These are phyloP conservation scores for Cadophora sp. DNA, from an alignment of 2,329 filamentous ascomycete genomes.

Conservation along the genomic window DNA sequence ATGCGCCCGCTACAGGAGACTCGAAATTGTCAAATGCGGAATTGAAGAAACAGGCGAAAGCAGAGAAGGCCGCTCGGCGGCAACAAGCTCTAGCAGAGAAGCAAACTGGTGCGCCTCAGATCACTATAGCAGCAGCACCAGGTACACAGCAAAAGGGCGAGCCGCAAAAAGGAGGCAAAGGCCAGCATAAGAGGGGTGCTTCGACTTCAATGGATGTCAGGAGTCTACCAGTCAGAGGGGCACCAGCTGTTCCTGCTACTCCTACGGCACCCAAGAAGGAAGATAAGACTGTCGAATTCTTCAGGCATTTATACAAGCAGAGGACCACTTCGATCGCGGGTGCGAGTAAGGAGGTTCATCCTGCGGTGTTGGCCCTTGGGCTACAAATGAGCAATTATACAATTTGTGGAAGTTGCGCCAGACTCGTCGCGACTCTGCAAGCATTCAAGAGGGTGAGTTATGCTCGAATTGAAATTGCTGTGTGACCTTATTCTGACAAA, in stretches of 20 bases:
- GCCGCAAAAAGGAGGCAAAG: constrained; percentile 47
- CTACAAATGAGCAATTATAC: constrained; percentile 84
- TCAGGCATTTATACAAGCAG: constrained; percentile 83
- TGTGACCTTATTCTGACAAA: constrained; percentile 28
- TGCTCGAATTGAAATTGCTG: constrained; percentile 16
- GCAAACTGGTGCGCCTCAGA: constrained; percentile 36
- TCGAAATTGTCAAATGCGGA: constrained; percentile 58
- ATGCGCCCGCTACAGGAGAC: constrained; percentile 34
- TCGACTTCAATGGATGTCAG: constrained; percentile 42
- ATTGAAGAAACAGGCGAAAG: constrained; percentile 87
- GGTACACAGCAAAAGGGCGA: constrained; percentile 68
- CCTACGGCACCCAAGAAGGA: constrained; percentile 61
- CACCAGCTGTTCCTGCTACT: constrained; percentile 44
- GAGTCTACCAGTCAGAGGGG: constrained; percentile 39
- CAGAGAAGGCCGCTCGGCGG: constrained; percentile 87
- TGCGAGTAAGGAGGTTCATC: constrained; percentile 78
- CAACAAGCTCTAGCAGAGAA: constrained; percentile 69
- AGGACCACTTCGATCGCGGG: constrained; percentile 68
- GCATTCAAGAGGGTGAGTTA: constrained; percentile 81
- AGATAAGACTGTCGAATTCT: constrained; percentile 74
- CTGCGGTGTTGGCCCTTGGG: constrained; percentile 82
- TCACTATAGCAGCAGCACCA: constrained; percentile 16
- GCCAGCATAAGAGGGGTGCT: constrained; percentile 47
- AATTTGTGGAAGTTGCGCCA: constrained; percentile 86
- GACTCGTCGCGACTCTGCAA: constrained; percentile 85